Evolutionary conservation across 2,329 filamentous ascomycete genomes (phyloP).

Genomic region (Xylariaceae sp.): DNA sequence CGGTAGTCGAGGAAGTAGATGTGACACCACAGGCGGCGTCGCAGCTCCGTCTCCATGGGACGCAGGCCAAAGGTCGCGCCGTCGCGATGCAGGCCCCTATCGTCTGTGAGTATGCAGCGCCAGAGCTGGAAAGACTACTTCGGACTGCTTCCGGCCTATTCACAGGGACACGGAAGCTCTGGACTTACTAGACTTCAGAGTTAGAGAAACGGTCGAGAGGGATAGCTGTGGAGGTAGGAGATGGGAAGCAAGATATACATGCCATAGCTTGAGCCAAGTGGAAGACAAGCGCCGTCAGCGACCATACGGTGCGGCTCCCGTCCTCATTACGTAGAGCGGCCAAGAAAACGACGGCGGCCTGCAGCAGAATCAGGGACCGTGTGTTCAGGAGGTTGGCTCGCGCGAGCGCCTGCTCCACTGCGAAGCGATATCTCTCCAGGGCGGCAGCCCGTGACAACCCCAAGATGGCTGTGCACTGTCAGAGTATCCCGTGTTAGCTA

Average conservation of each 20-base stretch:
- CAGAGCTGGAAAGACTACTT: neutral
- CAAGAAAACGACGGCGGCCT: constrained; percentile 55
- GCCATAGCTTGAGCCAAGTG: constrained; percentile 29
- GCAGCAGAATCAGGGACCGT: constrained; percentile 53
- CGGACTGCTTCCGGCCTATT: neutral
- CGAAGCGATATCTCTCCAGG: constrained; percentile 52
- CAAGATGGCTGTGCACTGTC: constrained; percentile 27
- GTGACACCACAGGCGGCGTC: constrained; percentile 44
- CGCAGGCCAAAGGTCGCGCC: constrained; percentile 37
- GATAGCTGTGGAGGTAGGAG: too few relatives aligned
- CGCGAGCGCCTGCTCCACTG: constrained; percentile 55
- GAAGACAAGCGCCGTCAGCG: constrained; percentile 25
- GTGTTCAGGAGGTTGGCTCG: constrained; percentile 55
- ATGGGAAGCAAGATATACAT: too few relatives aligned
- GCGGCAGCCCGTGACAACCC: constrained; percentile 42
- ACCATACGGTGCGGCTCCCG: constrained; percentile 29
- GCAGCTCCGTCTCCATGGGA: constrained; percentile 44
- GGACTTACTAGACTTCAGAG: neutral
- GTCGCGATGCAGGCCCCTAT: constrained; percentile 40
- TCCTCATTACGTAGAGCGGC: constrained; percentile 40
- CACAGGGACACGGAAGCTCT: too few relatives aligned
- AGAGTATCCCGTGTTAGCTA: too few relatives aligned
- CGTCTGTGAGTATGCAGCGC: neutral
- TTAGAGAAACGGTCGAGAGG: too few relatives aligned
- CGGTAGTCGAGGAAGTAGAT: constrained; percentile 38